Conservation (phyloP, 768 basidiomycete species). For the Rhizopogon roseolus region DNA sequence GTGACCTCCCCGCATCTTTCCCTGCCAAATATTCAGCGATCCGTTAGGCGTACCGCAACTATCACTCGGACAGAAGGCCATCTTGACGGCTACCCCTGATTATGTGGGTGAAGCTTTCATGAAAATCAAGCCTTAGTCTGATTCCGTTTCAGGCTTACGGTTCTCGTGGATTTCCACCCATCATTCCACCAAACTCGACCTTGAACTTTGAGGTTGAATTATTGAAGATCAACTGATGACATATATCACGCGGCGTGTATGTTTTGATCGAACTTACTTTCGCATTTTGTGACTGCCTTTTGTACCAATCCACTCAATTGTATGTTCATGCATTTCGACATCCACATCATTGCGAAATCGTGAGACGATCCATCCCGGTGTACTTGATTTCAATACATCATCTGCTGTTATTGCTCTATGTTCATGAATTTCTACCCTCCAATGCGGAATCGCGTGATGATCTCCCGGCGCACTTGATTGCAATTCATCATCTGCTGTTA, state of each 20-base stretch:
- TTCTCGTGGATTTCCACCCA: constrained; percentile 65
- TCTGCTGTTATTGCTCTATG: background rate
- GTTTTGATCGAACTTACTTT: constrained; percentile 9
- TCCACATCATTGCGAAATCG: background rate
- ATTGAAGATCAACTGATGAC: constrained; percentile 53
- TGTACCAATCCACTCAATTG: constrained; percentile 20
- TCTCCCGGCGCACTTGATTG: no score
- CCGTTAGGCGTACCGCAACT: constrained; percentile 67
- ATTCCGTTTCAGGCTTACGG: constrained; percentile 58
- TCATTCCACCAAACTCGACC: constrained; percentile 73
- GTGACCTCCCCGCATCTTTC: constrained; percentile 11
- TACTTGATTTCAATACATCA: background rate
- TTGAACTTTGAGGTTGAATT: constrained; percentile 85
- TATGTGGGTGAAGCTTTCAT: constrained; percentile 47
- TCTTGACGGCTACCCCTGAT: constrained; percentile 65
- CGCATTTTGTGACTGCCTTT: constrained; percentile 14
- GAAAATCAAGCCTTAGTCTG: background rate
- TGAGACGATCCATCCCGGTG: background rate
- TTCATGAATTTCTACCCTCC: constrained; percentile 1
- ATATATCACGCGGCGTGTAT: constrained; percentile 13
- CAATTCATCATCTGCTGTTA: background rate
- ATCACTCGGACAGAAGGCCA: constrained; percentile 72
- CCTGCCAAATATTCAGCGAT: constrained; percentile 9
- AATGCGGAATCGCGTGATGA: background rate
- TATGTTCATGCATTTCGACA: constrained; percentile 8